Percentiles rank a stretch among this genome's conserved stretches.
Evolutionary conservation across 2,329 filamentous ascomycete genomes (phyloP).

Genomic region (Bipolaris gigantea): DNA sequence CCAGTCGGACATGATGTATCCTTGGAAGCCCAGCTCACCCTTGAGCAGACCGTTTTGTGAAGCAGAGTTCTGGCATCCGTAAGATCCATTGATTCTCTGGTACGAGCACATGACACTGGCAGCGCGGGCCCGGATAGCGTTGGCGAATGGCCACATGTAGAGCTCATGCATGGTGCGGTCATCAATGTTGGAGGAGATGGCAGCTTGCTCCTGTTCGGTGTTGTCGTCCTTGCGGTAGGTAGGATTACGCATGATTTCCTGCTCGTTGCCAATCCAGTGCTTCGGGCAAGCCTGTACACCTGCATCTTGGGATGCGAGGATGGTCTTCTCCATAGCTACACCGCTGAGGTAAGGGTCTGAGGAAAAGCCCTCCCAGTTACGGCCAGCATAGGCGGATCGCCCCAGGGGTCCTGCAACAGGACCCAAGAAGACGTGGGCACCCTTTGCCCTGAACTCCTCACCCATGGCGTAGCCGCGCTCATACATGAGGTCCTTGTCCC

Average conservation of each 20-base stretch:
- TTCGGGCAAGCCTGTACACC: slow-evolving; percentile 51
- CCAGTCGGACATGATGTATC: slow-evolving; percentile 49
- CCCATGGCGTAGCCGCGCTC: slow-evolving; percentile 45
- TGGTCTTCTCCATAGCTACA: slow-evolving; percentile 45
- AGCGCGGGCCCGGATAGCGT: slow-evolving; percentile 60
- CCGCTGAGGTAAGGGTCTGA: slow-evolving; percentile 51
- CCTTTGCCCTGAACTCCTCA: slow-evolving; percentile 41
- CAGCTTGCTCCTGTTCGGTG: slow-evolving; percentile 50
- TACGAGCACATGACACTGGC: slow-evolving; percentile 64
- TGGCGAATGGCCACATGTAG: slow-evolving; percentile 68
- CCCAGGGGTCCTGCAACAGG: slow-evolving; percentile 56
- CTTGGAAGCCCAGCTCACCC: slow-evolving; percentile 55
- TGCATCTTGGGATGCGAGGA: slow-evolving; percentile 46
- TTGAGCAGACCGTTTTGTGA: slow-evolving; percentile 56
- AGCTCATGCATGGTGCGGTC: slow-evolving; percentile 67
- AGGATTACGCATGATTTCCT: slow-evolving; percentile 54
- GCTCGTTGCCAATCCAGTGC: slow-evolving; percentile 64
- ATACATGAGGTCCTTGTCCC: slow-evolving; percentile 46
- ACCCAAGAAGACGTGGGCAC: slow-evolving; percentile 48
- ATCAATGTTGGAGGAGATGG: slow-evolving; percentile 63
- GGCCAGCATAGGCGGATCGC: slow-evolving; percentile 45
- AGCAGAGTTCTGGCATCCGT: slow-evolving; percentile 45
- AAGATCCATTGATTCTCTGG: slow-evolving; percentile 42
- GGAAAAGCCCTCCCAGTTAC: slow-evolving; percentile 52
- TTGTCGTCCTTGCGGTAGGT: slow-evolving; percentile 58